phyloP scores from a whole-genome alignment of 768 basidiomycete genomes.

The Mycena indigotica region DNA sequence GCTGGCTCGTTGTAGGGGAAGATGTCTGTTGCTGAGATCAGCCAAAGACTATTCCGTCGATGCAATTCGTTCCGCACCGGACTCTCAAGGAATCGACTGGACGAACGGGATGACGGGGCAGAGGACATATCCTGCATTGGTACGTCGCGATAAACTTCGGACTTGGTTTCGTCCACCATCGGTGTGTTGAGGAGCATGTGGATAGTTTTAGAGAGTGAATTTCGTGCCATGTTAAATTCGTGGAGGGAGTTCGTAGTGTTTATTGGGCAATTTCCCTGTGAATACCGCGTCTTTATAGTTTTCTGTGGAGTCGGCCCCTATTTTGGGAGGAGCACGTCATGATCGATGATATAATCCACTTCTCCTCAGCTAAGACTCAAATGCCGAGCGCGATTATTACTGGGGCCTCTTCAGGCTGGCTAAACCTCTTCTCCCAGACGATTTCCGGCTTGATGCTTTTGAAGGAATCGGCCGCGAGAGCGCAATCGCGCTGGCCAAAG shows the following conservation, averaged over 20 bases:
- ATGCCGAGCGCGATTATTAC: slow-evolving; percentile 39
- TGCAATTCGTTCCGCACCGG: background rate
- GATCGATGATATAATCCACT: background rate
- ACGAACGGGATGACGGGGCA: background rate
- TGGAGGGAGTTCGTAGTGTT: background rate
- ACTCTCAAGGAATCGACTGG: background rate
- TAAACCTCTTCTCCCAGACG: slow-evolving; percentile 15
- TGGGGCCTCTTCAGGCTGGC: slow-evolving; percentile 58
- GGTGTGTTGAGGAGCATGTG: background rate
- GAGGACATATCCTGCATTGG: slow-evolving; percentile 1
- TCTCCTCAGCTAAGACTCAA: background rate
- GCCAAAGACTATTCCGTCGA: background rate
- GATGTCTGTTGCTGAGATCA: background rate
- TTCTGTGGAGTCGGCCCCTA: background rate
- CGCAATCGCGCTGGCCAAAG: slow-evolving; percentile 67
- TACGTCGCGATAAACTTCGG: background rate
- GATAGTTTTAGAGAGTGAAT: background rate
- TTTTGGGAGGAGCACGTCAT: background rate
- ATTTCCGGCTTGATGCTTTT: background rate
- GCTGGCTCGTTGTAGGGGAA: background rate
- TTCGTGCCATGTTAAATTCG: background rate
- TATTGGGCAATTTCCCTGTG: background rate
- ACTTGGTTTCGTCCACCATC: background rate
- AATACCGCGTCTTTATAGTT: background rate
- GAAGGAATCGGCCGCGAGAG: slow-evolving; percentile 64